Percentiles rank a stretch among this genome's conserved stretches.
These are phyloP conservation scores for Panaeolus papilionaceus DNA, from an alignment of 768 basidiomycete genomes.

Conservation along the genomic window DNA sequence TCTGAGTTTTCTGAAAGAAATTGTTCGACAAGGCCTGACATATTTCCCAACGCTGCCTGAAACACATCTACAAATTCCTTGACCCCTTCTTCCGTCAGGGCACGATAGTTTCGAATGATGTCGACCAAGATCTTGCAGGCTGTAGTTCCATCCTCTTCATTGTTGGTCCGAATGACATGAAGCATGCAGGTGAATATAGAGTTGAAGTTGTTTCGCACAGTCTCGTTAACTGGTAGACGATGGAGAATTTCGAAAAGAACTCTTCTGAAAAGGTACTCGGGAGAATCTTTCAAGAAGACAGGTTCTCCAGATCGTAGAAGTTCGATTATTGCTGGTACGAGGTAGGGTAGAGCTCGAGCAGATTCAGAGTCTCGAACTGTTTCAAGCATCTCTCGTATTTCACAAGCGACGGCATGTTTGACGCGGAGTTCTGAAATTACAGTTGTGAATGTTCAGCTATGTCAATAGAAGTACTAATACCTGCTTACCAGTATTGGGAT, in stretches of 20 bases:
- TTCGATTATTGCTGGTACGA: conserved; percentile 77
- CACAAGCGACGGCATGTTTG: conserved; percentile 73
- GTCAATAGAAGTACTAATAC: not conserved
- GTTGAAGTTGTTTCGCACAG: conserved; percentile 70
- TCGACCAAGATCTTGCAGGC: conserved; percentile 94
- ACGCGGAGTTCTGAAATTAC: conserved; percentile 64
- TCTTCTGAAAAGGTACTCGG: conserved; percentile 85
- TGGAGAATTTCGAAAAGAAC: conserved; percentile 89
- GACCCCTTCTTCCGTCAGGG: conserved; percentile 74
- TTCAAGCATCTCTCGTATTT: conserved; percentile 84
- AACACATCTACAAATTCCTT: conserved; percentile 83
- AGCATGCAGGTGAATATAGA: conserved; percentile 83
- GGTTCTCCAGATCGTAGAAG: conserved; percentile 73
- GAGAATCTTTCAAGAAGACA: conserved; percentile 67
- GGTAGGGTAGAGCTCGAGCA: conserved; percentile 68
- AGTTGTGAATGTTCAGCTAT: conserved; percentile 10
- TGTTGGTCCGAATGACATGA: conserved; percentile 84
- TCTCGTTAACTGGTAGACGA: conserved; percentile 83
- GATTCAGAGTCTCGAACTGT: conserved; percentile 79
- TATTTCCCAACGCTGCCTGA: conserved; percentile 77
- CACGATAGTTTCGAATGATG: conserved; percentile 78
- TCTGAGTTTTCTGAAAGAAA: conserved; percentile 73
- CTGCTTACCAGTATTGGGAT: conserved; percentile 70
- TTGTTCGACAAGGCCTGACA: conserved; percentile 74
- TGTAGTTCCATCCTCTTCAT: conserved; percentile 92